Conservation (phyloP, 1,284 basidiomycete species). For the Naganishia albida region DNA sequence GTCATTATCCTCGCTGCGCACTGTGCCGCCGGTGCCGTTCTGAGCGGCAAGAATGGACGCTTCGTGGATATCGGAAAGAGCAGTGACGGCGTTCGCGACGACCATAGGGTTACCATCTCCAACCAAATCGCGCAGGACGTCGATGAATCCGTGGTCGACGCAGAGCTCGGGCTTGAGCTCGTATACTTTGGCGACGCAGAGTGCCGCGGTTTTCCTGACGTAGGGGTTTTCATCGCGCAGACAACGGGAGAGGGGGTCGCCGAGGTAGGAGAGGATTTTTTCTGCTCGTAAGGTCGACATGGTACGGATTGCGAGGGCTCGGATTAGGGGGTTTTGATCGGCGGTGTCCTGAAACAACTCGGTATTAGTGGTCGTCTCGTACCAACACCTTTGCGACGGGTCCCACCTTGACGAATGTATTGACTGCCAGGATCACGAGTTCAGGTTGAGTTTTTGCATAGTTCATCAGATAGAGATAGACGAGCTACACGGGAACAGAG, state of each 20-base stretch:
- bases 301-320: slow-evolving; percentile 93
- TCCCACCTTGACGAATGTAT: slow-evolving; percentile 82
- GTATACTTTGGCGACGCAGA: slow-evolving; percentile 93
- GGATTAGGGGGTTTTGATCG: slow-evolving; percentile 92
- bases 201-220: slow-evolving; percentile 92
- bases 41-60: slow-evolving; percentile 42
- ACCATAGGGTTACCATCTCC: slow-evolving; percentile 98
- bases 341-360: slow-evolving; percentile 72
- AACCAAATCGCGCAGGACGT: slow-evolving; percentile 66
- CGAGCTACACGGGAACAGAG: slow-evolving; percentile 56
- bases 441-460: slow-evolving; percentile 98
- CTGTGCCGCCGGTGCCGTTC: slow-evolving; percentile 40
- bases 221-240: slow-evolving; percentile 95
- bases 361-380: neutral
- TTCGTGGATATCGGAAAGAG: slow-evolving; percentile 89
- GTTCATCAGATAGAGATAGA: slow-evolving; percentile 98
- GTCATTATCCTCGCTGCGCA: slow-evolving; percentile 35
- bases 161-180: slow-evolving; percentile 94
- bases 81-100: slow-evolving; percentile 96
- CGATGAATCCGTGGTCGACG: slow-evolving; percentile 91
- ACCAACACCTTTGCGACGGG: neutral
- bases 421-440: slow-evolving; percentile 94
- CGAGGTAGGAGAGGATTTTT: slow-evolving; percentile 98
- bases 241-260: slow-evolving; percentile 87
- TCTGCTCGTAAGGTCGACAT: slow-evolving; percentile 97